phyloP scores from a whole-genome alignment of 2,329 filamentous ascomycete species.

The Epichloe uncinata region DNA sequence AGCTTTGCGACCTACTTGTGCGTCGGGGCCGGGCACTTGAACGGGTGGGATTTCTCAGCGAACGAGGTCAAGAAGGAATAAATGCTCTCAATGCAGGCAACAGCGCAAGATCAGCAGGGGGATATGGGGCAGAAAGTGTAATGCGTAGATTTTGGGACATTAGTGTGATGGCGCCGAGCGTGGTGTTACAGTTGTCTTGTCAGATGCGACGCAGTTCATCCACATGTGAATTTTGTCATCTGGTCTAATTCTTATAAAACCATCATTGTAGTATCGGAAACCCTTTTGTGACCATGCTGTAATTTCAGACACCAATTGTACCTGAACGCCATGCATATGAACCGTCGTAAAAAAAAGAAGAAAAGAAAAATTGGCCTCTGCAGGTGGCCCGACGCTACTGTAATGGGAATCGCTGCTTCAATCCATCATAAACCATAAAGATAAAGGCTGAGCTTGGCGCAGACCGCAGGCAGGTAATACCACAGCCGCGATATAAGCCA shows the following conservation, averaged over 20 bases:
- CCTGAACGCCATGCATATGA: constrained; percentile 6
- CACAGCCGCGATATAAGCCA: constrained; percentile 86
- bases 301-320: neutral
- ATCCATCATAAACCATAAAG: constrained; percentile 83
- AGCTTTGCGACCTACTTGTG: constrained; percentile 79
- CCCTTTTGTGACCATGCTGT: neutral
- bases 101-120: too few relatives aligned
- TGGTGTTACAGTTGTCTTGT: neutral
- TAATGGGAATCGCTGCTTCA: constrained; percentile 56
- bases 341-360: constrained; percentile 9
- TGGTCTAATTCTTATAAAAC: neutral
- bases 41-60: constrained; percentile 47
- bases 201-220: neutral
- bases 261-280: neutral
- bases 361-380: neutral
- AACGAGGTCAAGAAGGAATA: constrained; percentile 13
- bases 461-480: constrained; percentile 77
- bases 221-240: neutral
- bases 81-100: neutral
- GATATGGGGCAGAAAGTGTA: too few relatives aligned
- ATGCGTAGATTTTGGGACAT: too few relatives aligned
- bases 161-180: neutral
- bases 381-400: constrained; percentile 13
- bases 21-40: constrained; percentile 53
- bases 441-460: constrained; percentile 97